Evolutionary conservation across 2,329 filamentous ascomycete species (phyloP).

Genomic region (Helicocarpus griseus): DNA sequence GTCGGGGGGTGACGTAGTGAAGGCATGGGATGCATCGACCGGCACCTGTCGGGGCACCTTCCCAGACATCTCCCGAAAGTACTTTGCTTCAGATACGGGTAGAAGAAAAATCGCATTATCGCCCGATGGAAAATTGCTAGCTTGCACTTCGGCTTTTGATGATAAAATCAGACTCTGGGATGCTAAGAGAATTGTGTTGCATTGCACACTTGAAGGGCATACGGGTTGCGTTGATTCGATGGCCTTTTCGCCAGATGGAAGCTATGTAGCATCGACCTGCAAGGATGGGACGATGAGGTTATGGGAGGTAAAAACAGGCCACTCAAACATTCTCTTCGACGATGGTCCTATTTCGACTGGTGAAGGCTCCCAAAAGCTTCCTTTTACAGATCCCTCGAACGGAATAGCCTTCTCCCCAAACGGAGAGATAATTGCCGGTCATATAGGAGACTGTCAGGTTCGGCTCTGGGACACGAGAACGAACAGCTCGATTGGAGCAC

Average conservation of each 20-base stretch:
- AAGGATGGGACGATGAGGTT: neutral
- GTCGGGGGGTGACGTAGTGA: neutral
- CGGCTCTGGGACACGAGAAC: slow-evolving; percentile 5
- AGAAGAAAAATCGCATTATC: neutral
- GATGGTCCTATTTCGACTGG: neutral
- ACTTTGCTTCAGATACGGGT: neutral
- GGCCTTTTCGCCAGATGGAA: neutral
- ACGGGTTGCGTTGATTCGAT: neutral
- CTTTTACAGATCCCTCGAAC: neutral
- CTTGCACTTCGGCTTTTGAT: neutral
- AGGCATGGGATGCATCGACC: neutral
- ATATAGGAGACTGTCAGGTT: slow-evolving; percentile 6
- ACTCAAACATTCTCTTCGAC: neutral
- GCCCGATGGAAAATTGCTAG: neutral
- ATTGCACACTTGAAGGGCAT: slow-evolving; percentile 1
- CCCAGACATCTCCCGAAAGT: neutral
- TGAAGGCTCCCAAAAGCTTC: neutral
- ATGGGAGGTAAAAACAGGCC: neutral
- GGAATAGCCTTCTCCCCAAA: slow-evolving; percentile 11
- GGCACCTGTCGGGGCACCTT: neutral
- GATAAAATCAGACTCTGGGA: neutral
- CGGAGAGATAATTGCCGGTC: slow-evolving; percentile 9
- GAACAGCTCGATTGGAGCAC: neutral
- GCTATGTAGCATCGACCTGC: neutral
- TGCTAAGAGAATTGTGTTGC: neutral